These are phyloP conservation scores for Penicillium sp. DNA, from an alignment of 2,329 filamentous ascomycete species.

Conservation along the genomic window DNA sequence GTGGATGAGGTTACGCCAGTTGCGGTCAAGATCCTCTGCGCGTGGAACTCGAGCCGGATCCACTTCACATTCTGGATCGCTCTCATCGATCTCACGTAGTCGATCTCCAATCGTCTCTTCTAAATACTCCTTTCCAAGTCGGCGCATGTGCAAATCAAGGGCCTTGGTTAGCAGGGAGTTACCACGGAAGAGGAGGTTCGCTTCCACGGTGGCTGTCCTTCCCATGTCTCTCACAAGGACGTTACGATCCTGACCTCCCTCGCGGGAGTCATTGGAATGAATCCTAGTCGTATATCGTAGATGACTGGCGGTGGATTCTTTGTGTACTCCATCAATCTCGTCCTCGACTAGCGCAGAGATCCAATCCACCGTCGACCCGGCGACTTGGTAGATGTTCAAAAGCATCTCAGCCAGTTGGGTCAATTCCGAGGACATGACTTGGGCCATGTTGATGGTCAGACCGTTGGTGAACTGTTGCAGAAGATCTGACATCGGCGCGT, in stretches of 20 bases:
- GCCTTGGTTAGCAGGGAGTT: constrained; percentile 93
- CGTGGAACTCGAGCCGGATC: constrained; percentile 74
- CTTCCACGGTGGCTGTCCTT: constrained; percentile 68
- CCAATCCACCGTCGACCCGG: constrained; percentile 81
- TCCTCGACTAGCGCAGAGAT: constrained; percentile 90
- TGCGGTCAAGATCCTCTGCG: constrained; percentile 70
- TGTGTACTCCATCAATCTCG: constrained; percentile 90
- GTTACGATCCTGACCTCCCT: constrained; percentile 56
- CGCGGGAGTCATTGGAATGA: constrained; percentile 59
- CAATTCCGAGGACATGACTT: constrained; percentile 72
- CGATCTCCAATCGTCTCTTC: constrained; percentile 84
- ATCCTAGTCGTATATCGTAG: constrained; percentile 62
- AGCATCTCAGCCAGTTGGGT: constrained; percentile 80
- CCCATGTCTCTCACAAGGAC: constrained; percentile 62
- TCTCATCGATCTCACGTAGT: constrained; percentile 82
- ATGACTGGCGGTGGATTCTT: constrained; percentile 67
- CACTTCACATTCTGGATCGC: constrained; percentile 90
- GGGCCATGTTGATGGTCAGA: constrained; percentile 78
- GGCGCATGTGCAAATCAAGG: constrained; percentile 91
- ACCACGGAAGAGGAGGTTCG: constrained; percentile 90
- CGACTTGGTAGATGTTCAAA: constrained; percentile 93
- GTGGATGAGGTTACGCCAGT: constrained; percentile 74
- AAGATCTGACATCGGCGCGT: constrained; percentile 75
- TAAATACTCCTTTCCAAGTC: constrained; percentile 87
- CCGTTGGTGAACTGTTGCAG: constrained; percentile 81